Evolutionary conservation across 257 asterid species (phyloP).

Genomic region (Solanum sejunctum): DNA sequence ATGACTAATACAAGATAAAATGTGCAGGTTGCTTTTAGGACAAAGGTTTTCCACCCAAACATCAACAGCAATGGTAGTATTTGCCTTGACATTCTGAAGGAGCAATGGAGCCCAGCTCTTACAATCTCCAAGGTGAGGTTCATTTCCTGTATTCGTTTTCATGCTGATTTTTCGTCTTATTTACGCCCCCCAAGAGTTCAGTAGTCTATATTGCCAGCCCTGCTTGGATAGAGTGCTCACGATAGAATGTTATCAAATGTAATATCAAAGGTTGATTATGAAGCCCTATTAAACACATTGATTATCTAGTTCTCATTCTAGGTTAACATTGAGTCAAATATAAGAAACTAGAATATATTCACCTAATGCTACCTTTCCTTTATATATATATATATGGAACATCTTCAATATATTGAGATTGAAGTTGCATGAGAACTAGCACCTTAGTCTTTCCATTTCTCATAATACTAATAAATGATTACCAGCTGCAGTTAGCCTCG

Average conservation of each 20-base stretch:
- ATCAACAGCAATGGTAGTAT: slow-evolving; percentile 33
- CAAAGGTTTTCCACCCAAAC: slow-evolving; percentile 34
- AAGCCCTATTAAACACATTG: background rate
- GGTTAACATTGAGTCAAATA: background rate
- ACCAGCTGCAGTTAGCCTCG: background rate
- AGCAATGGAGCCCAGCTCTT: slow-evolving; percentile 42
- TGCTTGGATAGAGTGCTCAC: background rate
- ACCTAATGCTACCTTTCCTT: background rate
- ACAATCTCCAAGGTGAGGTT: slow-evolving; percentile 26
- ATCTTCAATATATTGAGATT: background rate
- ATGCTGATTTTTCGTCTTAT: background rate
- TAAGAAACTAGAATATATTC: background rate
- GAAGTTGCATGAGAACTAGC: background rate
- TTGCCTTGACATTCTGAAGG: slow-evolving; percentile 32
- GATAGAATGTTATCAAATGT: background rate
- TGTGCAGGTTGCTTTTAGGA: slow-evolving; percentile 30
- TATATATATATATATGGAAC: background rate
- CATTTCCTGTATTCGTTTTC: background rate
- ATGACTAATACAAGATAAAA: background rate
- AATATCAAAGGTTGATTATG: background rate
- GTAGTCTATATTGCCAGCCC: background rate
- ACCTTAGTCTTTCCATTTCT: background rate
- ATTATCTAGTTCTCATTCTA: background rate
- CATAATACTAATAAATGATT: background rate
- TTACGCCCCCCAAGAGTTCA: background rate